Evolutionary conservation across 257 asterid genomes (phyloP), one percentile per base, ranked within the genome.

Genomic region (Rehmannia glutinosa): DNA sequence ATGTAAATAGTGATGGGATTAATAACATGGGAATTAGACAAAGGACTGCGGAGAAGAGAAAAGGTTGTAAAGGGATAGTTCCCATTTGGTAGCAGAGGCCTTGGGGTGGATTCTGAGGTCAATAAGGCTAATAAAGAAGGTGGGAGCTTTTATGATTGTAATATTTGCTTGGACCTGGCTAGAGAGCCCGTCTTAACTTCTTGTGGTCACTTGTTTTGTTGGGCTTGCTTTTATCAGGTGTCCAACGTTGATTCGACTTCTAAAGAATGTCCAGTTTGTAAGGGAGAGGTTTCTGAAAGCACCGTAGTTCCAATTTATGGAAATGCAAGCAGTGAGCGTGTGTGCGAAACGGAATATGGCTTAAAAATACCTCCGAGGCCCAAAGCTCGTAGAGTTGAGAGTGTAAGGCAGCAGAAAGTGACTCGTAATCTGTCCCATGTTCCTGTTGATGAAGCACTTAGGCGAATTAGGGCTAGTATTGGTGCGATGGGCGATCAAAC

Each of bases 171-270:
- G 66, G 85, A 83, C 2, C 6, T 81, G 68, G 89, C 91, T 1
- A 71, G 17, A 21, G 87, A 86, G 28, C 91, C 87, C 0, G 75
- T 86, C 12, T 50, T 83, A 53, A 88, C 91, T 33, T 86, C 85
- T 41, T 88, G 93, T 2, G 86, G 96, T n/a, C 96, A 87, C 80
- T 66, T 88, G 52, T 86, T 70, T 69, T 82, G 93, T 32, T 88
- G 85, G 89, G 64, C 81, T 6, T 86, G 90, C 66, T 81, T 86
- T 50, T 86, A 74, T 66, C 79, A 69, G 74, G 76, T 84, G 64
- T 27, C 77, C 1, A 68, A 81, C 1, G 52, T 74, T 21, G 85
- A 80, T 71, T 82, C 84, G 0, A 71, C 62, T 56, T 71, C 83
- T 1, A 84, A 75, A 12, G 86, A 80, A 27, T 88, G 92, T 33